phyloP scores from a whole-genome alignment of 768 basidiomycete species.

The Roridomyces roridus region DNA sequence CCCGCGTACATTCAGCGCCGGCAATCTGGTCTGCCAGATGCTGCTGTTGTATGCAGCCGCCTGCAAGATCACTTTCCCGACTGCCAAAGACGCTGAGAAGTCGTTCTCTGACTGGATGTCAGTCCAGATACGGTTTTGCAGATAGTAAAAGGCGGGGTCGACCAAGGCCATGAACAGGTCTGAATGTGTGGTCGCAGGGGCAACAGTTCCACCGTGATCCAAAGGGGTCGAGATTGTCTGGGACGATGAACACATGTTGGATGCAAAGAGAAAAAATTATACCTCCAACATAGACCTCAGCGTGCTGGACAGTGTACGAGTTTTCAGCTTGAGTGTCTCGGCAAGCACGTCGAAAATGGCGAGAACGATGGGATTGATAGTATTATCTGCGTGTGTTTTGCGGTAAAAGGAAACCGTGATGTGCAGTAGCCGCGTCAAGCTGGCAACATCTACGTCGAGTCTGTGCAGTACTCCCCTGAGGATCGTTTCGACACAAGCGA shows the following conservation, averaged over 20 bases:
- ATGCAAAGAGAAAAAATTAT: slow-evolving; percentile 1
- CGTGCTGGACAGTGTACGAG: slow-evolving; percentile 53
- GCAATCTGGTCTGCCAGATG: slow-evolving; percentile 32
- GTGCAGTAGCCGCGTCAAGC: slow-evolving; percentile 53
- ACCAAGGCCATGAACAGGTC: slow-evolving; percentile 47
- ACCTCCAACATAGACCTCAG: slow-evolving; percentile 63
- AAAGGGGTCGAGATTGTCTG: slow-evolving; percentile 22
- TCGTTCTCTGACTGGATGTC: slow-evolving; percentile 56
- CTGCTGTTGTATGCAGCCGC: slow-evolving; percentile 51
- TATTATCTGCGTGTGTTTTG: slow-evolving; percentile 37
- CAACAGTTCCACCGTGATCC: slow-evolving; percentile 16
- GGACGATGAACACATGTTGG: neutral
- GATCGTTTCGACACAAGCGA: slow-evolving; percentile 64
- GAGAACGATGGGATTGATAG: slow-evolving; percentile 41
- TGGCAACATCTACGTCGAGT: slow-evolving; percentile 48
- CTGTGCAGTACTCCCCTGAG: slow-evolving; percentile 60
- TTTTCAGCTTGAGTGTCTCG: slow-evolving; percentile 61
- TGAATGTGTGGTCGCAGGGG: slow-evolving; percentile 38
- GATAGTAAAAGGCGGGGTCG: slow-evolving; percentile 57
- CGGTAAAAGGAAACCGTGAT: slow-evolving; percentile 52
- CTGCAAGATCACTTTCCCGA: slow-evolving; percentile 59
- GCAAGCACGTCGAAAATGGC: slow-evolving; percentile 57
- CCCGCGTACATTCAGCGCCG: slow-evolving; percentile 55
- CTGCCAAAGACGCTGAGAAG: slow-evolving; percentile 55
- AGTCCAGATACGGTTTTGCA: slow-evolving; percentile 55